phyloP scores from a whole-genome alignment of 306 rosid genomes.

The Sphenostylis stenocarpa region DNA sequence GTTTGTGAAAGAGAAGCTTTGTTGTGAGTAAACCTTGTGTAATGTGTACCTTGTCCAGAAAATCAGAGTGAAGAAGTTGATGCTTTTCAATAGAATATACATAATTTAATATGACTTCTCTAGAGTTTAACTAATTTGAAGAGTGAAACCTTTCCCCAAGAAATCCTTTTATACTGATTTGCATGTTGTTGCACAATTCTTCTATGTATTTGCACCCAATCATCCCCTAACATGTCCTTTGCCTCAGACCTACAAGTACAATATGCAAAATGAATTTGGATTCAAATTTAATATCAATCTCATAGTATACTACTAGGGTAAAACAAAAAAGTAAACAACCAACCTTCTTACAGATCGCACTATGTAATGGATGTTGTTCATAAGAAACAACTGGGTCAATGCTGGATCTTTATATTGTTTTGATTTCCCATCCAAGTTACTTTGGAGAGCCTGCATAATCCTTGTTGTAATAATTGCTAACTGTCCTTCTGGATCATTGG shows the following conservation, averaged over 20 bases:
- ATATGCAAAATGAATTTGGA: slow-evolving; percentile 2
- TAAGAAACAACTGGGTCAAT: slow-evolving; percentile 86
- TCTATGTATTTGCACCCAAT: slow-evolving; percentile 99
- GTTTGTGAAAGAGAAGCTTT: background rate
- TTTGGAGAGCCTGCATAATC: slow-evolving; percentile 95
- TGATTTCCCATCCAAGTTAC: slow-evolving; percentile 93
- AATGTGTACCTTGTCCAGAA: too few relatives aligned
- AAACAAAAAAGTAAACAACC: background rate
- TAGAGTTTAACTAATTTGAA: background rate
- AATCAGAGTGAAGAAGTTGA: background rate
- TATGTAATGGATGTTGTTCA: slow-evolving; percentile 98
- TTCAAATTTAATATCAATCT: slow-evolving; percentile 14
- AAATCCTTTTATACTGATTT: slow-evolving; percentile 92
- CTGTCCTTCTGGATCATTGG: slow-evolving; percentile 66
- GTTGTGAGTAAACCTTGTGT: background rate
- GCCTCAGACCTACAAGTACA: slow-evolving; percentile 78
- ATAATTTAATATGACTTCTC: background rate
- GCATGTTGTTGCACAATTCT: slow-evolving; percentile 99
- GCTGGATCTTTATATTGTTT: slow-evolving; percentile 92
- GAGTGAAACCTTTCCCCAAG: slow-evolving; percentile 88
- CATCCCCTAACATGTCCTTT: slow-evolving; percentile 95
- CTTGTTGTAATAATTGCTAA: slow-evolving; percentile 76
- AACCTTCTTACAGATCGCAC: slow-evolving; percentile 98
- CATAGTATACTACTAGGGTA: background rate
- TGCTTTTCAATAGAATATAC: background rate